Evolutionary conservation across 805 yeast genomes (phyloP).

Genomic region (Candida ulmi): DNA sequence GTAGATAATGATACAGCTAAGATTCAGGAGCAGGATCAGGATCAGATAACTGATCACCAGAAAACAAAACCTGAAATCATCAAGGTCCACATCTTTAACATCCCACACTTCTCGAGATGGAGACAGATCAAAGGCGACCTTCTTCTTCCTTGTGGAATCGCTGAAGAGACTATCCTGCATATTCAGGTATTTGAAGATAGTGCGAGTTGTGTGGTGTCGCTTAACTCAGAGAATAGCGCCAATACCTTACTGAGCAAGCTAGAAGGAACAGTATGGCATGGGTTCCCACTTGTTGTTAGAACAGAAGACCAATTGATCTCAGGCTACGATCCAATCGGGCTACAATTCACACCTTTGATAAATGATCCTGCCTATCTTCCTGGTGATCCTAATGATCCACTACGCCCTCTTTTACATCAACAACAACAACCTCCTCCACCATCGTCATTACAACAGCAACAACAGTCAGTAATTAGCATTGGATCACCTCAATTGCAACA

Average conservation of each 20-base stretch:
- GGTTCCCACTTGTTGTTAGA: constrained; percentile 7
- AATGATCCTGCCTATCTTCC: background rate
- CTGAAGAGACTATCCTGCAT: constrained; percentile 16
- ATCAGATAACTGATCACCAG: too few species aligned
- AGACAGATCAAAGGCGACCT: constrained; percentile 16
- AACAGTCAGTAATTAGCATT: too few species aligned
- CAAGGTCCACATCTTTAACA: constrained; percentile 12
- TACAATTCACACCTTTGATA: background rate
- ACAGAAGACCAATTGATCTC: constrained; percentile 1
- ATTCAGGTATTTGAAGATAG: constrained; percentile 13
- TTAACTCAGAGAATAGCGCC: constrained; percentile 10
- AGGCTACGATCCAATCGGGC: background rate
- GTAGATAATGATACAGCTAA: too few species aligned
- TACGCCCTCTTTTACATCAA: background rate
- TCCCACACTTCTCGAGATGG: constrained; percentile 19
- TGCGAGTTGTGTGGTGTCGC: constrained; percentile 6
- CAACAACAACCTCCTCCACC: background rate
- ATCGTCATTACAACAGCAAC: background rate
- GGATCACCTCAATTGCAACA: too few species aligned
- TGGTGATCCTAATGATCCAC: background rate
- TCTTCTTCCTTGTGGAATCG: constrained; percentile 11
- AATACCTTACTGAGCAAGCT: constrained; percentile 5
- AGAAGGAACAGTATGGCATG: constrained; percentile 16
- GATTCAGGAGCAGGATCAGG: too few species aligned
- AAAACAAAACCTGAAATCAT: constrained; percentile 6